Conservation (phyloP, 192 early-diverging fungal genomes). For the Borealophlyctis nickersoniae region DNA sequence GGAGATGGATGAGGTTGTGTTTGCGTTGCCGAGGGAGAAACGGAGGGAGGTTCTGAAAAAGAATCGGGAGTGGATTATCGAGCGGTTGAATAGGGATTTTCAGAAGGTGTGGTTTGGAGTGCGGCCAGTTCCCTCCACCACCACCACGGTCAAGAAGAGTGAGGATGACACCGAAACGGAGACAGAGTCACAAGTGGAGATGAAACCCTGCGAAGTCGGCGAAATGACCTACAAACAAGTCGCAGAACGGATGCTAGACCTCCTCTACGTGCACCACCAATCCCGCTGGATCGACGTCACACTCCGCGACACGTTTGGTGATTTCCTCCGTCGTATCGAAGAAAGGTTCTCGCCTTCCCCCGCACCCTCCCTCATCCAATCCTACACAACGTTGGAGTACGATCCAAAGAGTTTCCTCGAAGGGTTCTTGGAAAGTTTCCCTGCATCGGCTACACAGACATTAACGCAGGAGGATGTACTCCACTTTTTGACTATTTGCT, state of each 20-base stretch:
- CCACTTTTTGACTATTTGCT: conserved; percentile 74
- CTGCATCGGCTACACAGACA: conserved; percentile 65
- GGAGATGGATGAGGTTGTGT: conserved; percentile 77
- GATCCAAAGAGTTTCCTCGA: conserved; percentile 63
- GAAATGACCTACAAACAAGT: conserved; percentile 96
- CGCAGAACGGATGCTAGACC: conserved; percentile 73
- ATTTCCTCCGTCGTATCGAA: conserved; percentile 80
- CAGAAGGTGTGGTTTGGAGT: conserved; percentile 95
- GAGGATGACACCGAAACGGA: too few species aligned
- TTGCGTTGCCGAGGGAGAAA: conserved; percentile 80
- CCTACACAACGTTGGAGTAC: conserved; percentile 54
- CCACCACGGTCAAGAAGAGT: too few species aligned
- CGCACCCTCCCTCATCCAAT: conserved; percentile 63
- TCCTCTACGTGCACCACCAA: conserved; percentile 72
- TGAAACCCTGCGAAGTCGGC: conserved; percentile 71
- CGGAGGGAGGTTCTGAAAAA: conserved; percentile 65
- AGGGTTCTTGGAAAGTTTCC: conserved; percentile 68
- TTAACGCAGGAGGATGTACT: conserved; percentile 82
- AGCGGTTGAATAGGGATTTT: conserved; percentile 81
- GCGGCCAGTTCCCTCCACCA: conserved; percentile 51
- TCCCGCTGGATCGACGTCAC: conserved; percentile 76
- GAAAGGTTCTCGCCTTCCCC: conserved; percentile 73
- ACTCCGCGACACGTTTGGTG: conserved; percentile 66
- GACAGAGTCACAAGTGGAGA: too few species aligned
- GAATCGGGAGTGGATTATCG: conserved; percentile 84